Evolutionary conservation across 768 basidiomycete species (phyloP).

Genomic region (Cubamyces lactineus): DNA sequence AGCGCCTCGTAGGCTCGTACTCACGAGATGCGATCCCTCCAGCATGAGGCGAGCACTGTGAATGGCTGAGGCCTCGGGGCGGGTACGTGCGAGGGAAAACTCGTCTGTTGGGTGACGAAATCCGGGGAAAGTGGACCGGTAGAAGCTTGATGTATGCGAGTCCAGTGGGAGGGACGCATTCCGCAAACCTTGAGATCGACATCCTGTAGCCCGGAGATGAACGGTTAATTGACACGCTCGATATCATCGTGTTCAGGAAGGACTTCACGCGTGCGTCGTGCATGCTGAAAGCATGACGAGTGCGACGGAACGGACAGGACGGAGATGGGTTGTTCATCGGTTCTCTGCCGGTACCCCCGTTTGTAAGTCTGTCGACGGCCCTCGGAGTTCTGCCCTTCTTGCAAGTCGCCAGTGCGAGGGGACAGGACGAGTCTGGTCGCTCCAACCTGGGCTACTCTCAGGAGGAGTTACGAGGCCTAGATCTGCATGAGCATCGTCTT

Average conservation of each 20-base stretch:
- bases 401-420: too few species aligned
- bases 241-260: not conserved
- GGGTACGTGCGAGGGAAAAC: too few species aligned
- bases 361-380: not conserved
- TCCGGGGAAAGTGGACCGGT: not conserved
- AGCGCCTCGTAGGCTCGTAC: too few species aligned
- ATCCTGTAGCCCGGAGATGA: constrained; percentile 1
- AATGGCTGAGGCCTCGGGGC: not conserved
- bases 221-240: constrained; percentile 3
- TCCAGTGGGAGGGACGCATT: too few species aligned
- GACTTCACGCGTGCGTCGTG: not conserved
- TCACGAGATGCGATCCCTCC: too few species aligned
- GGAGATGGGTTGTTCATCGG: too few species aligned
- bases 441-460: too few species aligned
- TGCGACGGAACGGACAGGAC: too few species aligned
- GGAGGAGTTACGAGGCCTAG: too few species aligned
- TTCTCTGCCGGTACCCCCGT: not conserved
- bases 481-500: not conserved
- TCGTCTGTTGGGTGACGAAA: too few species aligned
- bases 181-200: constrained; percentile 8
- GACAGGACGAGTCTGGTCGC: too few species aligned
- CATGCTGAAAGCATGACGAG: not conserved
- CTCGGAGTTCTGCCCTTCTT: too few species aligned
- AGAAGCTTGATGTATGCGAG: not conserved
- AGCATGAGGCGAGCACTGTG: constrained; percentile 3